Conservation (phyloP, 345 rosid genomes). For the Aethionema arabicum region DNA sequence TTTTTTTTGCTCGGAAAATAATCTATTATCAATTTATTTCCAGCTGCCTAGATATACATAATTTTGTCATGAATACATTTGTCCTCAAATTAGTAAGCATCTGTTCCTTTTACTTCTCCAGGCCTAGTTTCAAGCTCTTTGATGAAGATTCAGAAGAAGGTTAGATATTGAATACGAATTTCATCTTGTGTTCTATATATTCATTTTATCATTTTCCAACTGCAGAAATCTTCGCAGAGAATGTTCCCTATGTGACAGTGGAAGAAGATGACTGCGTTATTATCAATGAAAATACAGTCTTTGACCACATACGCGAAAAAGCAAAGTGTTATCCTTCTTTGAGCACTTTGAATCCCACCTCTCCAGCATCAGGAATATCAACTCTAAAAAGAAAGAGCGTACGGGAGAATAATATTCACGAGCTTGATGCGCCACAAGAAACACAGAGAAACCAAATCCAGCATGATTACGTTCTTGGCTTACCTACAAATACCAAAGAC, state of each 20-base stretch:
- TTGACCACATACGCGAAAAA: conserved; percentile 81
- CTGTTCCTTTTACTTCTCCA: conserved; percentile 38
- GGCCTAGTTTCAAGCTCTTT: conserved; percentile 91
- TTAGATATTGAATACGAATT: conserved; percentile 29
- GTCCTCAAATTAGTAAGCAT: conserved; percentile 6
- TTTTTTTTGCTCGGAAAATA: conserved; percentile 4
- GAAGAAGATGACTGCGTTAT: conserved; percentile 51
- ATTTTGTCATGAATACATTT: background rate
- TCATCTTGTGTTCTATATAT: conserved; percentile 9
- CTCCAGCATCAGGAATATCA: conserved; percentile 41
- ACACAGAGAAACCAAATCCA: conserved; percentile 28
- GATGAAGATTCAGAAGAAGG: conserved; percentile 81
- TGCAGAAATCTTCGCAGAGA: conserved; percentile 32
- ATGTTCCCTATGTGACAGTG: conserved; percentile 37
- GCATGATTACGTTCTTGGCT: conserved; percentile 35
- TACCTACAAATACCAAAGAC: conserved; percentile 26
- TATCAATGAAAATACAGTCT: conserved; percentile 57
- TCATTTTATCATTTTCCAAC: conserved; percentile 24
- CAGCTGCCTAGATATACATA: background rate
- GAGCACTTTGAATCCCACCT: conserved; percentile 40
- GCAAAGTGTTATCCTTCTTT: conserved; percentile 68
- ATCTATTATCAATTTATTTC: background rate
- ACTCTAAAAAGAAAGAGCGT: conserved; percentile 51
- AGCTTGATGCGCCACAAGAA: conserved; percentile 38
- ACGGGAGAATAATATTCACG: conserved; percentile 41